These are phyloP conservation scores for Choricystis sp. DNA, from an alignment of 139 green algal species.

Conservation along the genomic window DNA sequence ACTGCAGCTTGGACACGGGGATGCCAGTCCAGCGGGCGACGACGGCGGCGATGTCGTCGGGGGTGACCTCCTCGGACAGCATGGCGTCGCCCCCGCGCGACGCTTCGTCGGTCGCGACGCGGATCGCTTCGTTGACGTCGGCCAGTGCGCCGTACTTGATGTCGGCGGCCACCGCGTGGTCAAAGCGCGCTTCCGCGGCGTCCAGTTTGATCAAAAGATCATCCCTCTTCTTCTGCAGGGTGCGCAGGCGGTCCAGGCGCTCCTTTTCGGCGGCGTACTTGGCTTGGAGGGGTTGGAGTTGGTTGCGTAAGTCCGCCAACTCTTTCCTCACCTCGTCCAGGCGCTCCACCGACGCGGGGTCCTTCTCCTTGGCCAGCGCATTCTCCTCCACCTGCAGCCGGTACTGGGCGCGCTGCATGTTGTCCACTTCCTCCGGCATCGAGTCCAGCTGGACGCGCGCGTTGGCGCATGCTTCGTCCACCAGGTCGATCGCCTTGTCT, in stretches of 20 bases:
- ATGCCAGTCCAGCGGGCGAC: constrained; percentile 81
- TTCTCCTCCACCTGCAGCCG: constrained; percentile 57
- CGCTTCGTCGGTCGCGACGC: constrained; percentile 9
- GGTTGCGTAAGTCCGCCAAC: constrained; percentile 51
- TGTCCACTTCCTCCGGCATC: constrained; percentile 51
- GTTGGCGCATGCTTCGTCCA: constrained; percentile 62
- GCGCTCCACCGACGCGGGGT: constrained; percentile 34
- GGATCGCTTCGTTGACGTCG: constrained; percentile 60
- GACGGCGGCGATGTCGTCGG: constrained; percentile 59
- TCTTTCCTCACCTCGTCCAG: constrained; percentile 53
- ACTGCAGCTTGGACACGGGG: constrained; percentile 48
- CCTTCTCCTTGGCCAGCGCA: constrained; percentile 80
- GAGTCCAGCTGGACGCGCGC: constrained; percentile 38
- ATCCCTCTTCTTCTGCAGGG: constrained; percentile 54
- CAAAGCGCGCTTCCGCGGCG: constrained; percentile 49
- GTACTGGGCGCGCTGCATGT: constrained; percentile 48
- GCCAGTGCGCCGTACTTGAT: constrained; percentile 45
- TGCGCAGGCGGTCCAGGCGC: constrained; percentile 47
- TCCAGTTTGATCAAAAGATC: constrained; percentile 50
- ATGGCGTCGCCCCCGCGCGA: constrained; percentile 33
- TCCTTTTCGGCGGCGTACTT: constrained; percentile 56
- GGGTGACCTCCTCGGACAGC: constrained; percentile 66
- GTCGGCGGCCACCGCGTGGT: constrained; percentile 50
- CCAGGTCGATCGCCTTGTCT: constrained; percentile 81
- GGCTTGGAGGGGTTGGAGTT: constrained; percentile 60